Evolutionary conservation across 1,139 yeast genomes (phyloP), one percentile per base, ranked within the genome.

Genomic region (Pichia sp.): DNA sequence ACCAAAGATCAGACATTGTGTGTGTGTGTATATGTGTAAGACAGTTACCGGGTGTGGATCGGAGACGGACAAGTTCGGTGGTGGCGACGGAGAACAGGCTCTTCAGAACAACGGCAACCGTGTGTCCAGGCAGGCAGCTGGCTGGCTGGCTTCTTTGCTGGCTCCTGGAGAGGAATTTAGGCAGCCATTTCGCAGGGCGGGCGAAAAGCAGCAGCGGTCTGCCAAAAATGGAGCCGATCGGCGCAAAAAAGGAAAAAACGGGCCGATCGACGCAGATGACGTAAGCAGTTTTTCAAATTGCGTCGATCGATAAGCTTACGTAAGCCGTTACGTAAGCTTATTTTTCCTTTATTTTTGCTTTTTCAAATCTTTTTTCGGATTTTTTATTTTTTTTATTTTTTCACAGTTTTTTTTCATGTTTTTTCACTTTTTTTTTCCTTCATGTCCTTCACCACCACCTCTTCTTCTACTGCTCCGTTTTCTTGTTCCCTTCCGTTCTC

Each of bases 1-100:
- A 66, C 69, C 69, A 66, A 57, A 66, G 68, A 60, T 66, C 69
- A 55, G 69, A 65, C 68, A 65, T 65, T 55, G 52, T 60, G 48
- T 41, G 16, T 42, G 30, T 23, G 26, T 23, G 26, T 23, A 23
- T 23, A 23, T 23, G 26, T 23, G 26, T 23, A 23, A 23, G 26
- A 23, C 26, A 23, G 26, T 46, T 30, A 10, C 32, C 26, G 36
- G 26, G 41, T 15, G 49, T 43, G 34, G 31, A 42, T 11, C 34
- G 32, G 30, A 15, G 42, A 48, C 8, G 11, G 5, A 8, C 43
- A 42, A 10, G 38, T 26, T 11, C 8, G n/a, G 26, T 23, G 10
- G 15, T 19, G 44, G 29, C 29, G 13, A 42, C 45, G n/a, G 31
- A 26, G 45, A 23, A 23, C 26, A 23, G 26, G 26, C 26, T 23